A percentile compares a stretch with the other conserved stretches of the same genome.
These are phyloP conservation scores for Meredithiella fracta DNA, from an alignment of 2,329 filamentous ascomycete species.

Conservation along the genomic window DNA sequence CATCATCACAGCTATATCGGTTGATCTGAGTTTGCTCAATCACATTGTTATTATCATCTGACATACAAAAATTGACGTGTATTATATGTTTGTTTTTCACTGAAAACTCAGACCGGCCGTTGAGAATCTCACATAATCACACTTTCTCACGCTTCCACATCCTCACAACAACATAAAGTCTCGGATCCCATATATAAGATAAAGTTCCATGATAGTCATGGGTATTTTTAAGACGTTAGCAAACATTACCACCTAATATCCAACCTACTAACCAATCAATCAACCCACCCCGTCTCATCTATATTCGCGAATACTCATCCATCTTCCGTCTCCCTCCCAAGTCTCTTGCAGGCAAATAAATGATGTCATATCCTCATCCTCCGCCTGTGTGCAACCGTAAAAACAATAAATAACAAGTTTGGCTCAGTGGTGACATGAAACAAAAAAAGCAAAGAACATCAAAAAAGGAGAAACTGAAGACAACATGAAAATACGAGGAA, in stretches of 20 bases:
- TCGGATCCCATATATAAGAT: background rate
- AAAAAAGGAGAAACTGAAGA: conserved; percentile 2
- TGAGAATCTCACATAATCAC: no score
- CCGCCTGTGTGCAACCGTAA: background rate
- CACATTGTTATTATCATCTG: no score
- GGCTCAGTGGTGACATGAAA: conserved; percentile 3
- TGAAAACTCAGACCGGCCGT: no score
- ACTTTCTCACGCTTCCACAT: background rate
- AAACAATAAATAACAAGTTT: conserved; percentile 7
- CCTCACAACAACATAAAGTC: background rate
- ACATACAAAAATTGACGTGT: no score
- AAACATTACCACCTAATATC: background rate
- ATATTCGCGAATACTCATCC: background rate
- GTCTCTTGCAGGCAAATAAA: conserved; percentile 4
- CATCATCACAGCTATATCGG: no score
- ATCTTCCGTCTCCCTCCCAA: background rate
- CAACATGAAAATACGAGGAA: conserved; percentile 2
- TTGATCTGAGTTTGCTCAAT: no score
- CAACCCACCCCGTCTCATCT: background rate
- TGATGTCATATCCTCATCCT: conserved; percentile 7
- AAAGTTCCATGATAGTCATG: conserved; percentile 1
- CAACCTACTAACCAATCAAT: background rate
- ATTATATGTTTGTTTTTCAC: no score
- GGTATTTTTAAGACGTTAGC: conserved; percentile 1
- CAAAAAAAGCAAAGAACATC: background rate